Conservation (phyloP, 805 yeast species). For the Candida silvatica region DNA sequence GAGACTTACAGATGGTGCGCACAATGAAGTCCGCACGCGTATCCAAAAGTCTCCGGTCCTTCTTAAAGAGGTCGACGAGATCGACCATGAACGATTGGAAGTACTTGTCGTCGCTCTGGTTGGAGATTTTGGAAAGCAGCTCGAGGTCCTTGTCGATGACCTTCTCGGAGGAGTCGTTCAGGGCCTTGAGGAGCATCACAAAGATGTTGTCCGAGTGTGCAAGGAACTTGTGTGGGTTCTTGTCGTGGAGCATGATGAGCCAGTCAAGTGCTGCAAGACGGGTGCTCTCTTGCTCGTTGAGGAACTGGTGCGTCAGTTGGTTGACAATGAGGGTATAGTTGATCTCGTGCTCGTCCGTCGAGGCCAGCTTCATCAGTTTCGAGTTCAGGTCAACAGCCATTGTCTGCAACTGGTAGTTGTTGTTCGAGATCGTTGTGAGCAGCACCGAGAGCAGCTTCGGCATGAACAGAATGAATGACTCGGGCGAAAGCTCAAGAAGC, state of each 20-base stretch:
- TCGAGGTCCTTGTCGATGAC: constrained; percentile 70
- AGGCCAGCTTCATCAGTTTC: constrained; percentile 44
- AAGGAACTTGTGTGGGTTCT: constrained; percentile 50
- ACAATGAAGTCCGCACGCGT: constrained; percentile 76
- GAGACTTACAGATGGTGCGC: constrained; percentile 70
- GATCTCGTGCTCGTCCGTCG: constrained; percentile 19
- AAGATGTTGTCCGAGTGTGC: constrained; percentile 57
- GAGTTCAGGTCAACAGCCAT: constrained; percentile 50
- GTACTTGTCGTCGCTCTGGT: constrained; percentile 64
- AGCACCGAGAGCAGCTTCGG: constrained; percentile 69
- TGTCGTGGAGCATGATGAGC: constrained; percentile 73
- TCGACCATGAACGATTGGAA: constrained; percentile 70
- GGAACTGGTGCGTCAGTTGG: constrained; percentile 62
- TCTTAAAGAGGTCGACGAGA: constrained; percentile 58
- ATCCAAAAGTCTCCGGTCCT: constrained; percentile 59
- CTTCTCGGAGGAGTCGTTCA: constrained; percentile 59
- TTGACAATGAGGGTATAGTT: constrained; percentile 58
- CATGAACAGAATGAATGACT: constrained; percentile 61
- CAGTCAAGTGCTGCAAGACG: constrained; percentile 83
- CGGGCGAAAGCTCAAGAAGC: constrained; percentile 64
- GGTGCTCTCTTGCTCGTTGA: constrained; percentile 71
- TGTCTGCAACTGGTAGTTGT: constrained; percentile 39
- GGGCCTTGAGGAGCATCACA: constrained; percentile 67
- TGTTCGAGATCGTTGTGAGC: constrained; percentile 52
- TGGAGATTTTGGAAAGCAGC: constrained; percentile 63